phyloP scores from a whole-genome alignment of 495 filamentous ascomycete species.

The Bacidia gigantensis region DNA sequence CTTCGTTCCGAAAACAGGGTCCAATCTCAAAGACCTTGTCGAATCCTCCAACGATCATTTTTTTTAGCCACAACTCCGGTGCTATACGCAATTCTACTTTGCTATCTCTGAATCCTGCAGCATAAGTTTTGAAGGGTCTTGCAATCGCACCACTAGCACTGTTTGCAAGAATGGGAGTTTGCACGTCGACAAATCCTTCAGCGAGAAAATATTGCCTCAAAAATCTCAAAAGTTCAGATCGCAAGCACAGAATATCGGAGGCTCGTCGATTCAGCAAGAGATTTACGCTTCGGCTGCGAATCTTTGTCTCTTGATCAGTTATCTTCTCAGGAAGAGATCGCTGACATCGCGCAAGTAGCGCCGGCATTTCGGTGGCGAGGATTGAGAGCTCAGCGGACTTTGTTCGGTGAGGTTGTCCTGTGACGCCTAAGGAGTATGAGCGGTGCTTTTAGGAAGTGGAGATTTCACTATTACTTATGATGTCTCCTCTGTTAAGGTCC shows the following conservation, averaged over 20 bases:
- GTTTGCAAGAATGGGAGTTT: constrained; percentile 71
- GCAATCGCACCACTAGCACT: constrained; percentile 72
- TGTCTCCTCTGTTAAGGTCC: constrained; percentile 57
- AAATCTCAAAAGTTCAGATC: constrained; percentile 59
- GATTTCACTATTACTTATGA: constrained; percentile 47
- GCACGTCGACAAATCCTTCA: constrained; percentile 66
- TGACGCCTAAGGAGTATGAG: constrained; percentile 38
- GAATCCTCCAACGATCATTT: constrained; percentile 81
- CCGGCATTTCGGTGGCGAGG: constrained; percentile 48
- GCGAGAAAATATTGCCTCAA: constrained; percentile 61
- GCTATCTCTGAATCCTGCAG: constrained; percentile 55
- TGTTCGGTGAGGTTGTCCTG: constrained; percentile 59
- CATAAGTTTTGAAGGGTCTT: constrained; percentile 65
- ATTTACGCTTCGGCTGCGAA: constrained; percentile 65
- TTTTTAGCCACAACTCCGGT: constrained; percentile 90
- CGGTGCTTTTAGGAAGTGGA: background rate
- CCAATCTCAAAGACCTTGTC: constrained; percentile 87
- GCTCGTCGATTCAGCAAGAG: constrained; percentile 55
- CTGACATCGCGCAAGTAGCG: constrained; percentile 60
- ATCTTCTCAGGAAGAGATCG: constrained; percentile 57
- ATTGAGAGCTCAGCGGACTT: constrained; percentile 66
- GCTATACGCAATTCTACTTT: constrained; percentile 69
- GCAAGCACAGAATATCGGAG: constrained; percentile 55
- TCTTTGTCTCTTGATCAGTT: constrained; percentile 47
- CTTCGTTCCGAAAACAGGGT: constrained; percentile 87